phyloP scores from a whole-genome alignment of 2,329 filamentous ascomycete genomes.

The Stenocarpella maydis region DNA sequence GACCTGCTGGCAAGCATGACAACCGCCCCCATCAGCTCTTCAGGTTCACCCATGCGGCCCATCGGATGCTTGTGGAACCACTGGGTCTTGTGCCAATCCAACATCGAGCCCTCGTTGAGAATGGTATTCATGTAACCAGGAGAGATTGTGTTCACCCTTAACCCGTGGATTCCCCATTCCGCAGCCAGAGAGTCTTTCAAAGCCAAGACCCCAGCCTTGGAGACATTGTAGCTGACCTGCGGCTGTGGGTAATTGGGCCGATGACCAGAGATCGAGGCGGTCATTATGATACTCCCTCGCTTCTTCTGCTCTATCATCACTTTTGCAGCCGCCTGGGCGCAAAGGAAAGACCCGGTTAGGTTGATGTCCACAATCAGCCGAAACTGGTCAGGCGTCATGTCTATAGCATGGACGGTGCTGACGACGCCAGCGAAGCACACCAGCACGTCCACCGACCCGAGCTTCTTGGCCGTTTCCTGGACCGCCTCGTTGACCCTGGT shows the following conservation, averaged over 20 bases:
- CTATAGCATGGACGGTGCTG: constrained; percentile 65
- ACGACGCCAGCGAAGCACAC: constrained; percentile 76
- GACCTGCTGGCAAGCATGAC: constrained; percentile 67
- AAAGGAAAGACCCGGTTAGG: constrained; percentile 74
- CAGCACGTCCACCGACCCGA: constrained; percentile 64
- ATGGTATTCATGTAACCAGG: constrained; percentile 84
- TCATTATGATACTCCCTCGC: constrained; percentile 71
- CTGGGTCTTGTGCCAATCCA: constrained; percentile 59
- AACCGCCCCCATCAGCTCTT: constrained; percentile 69
- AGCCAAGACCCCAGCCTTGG: constrained; percentile 72
- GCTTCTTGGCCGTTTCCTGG: constrained; percentile 46
- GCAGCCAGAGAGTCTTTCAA: constrained; percentile 72
- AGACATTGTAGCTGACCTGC: constrained; percentile 76
- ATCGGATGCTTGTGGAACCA: constrained; percentile 70
- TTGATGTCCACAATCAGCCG: constrained; percentile 74
- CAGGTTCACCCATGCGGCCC: constrained; percentile 70
- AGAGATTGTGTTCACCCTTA: constrained; percentile 74
- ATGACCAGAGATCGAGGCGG: constrained; percentile 74
- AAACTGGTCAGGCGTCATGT: constrained; percentile 67
- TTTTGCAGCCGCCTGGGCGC: constrained; percentile 68
- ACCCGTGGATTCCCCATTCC: constrained; percentile 76
- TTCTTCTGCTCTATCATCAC: constrained; percentile 59
- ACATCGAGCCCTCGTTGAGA: constrained; percentile 70
- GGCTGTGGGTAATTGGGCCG: constrained; percentile 77
- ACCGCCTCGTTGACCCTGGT: constrained; percentile 45